Evolutionary conservation across 2,329 filamentous ascomycete genomes (phyloP).

Genomic region (Colletotrichum tofieldiae): DNA sequence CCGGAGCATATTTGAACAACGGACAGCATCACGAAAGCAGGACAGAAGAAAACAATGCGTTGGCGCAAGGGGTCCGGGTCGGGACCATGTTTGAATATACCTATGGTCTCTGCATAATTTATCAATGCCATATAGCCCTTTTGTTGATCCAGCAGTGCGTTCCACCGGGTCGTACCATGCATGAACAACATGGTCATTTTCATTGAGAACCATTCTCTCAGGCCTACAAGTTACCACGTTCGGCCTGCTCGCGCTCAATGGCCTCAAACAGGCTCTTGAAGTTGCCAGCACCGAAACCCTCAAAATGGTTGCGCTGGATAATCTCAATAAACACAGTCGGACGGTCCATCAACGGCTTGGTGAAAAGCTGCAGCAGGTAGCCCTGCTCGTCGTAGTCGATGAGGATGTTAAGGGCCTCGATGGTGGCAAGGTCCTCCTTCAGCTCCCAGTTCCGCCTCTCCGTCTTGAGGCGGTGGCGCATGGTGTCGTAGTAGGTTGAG

Average conservation of each 20-base stretch:
- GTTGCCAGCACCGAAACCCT: slow-evolving; percentile 94
- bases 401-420: slow-evolving; percentile 86
- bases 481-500: slow-evolving; percentile 85
- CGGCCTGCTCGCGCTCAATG: slow-evolving; percentile 92
- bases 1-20: not conserved
- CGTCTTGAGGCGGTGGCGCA: slow-evolving; percentile 80
- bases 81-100: slow-evolving; percentile 12
- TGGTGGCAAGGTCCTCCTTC: slow-evolving; percentile 83
- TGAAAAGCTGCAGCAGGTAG: slow-evolving; percentile 84
- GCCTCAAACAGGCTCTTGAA: slow-evolving; percentile 97
- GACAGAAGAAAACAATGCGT: not conserved
- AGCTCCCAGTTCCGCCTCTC: slow-evolving; percentile 75
- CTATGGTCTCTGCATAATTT: not conserved
- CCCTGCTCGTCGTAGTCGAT: slow-evolving; percentile 96
- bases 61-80: slow-evolving; percentile 1
- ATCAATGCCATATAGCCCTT: slow-evolving; percentile 4
- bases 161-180: not conserved
- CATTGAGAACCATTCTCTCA: too few species aligned
- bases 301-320: slow-evolving; percentile 92
- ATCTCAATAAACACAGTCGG: slow-evolving; percentile 98
- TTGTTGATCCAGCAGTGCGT: not conserved
- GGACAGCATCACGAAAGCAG: slow-evolving; percentile 7
- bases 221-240: slow-evolving; percentile 80
- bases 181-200: not conserved
- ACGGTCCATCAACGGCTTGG: slow-evolving; percentile 92